Base-by-base conservation (phyloP, 2,329 filamentous ascomycete genomes). In the Verticillium longisporum region DNA sequence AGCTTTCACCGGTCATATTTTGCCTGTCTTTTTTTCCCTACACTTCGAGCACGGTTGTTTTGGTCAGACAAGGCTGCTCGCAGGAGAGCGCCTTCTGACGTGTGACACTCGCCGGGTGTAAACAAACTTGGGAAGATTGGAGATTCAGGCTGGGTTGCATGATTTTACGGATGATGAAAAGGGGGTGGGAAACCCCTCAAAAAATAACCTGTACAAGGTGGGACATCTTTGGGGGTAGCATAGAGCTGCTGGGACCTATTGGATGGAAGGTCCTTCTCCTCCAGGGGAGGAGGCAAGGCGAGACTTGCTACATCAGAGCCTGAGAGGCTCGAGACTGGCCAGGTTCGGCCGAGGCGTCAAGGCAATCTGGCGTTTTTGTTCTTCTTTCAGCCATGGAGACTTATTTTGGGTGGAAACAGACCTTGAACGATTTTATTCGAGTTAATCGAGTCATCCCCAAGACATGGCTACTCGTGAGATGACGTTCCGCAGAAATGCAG, bases 131-230 rank as follows among this genome's bases (percentile, higher is more conserved):
- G 41, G 41, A 50, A 11, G 41, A 50, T 50, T n/a, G 41, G 18
- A 21, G 41, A 50, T 7, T 11, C 6, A 18, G 41, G 18, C 41
- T 13, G 41, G 18, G n/a, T 56, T 58, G 34, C 50, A 65, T 55
- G 63, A 65, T 56, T 64, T 64, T 59, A 64, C 57, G 62, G 61
- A 62, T 64, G 37, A 64, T 62, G 62, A 64, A 56, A 59, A 18
- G 33, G 45, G 57, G 34, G 11, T 11, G 56, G 53, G 50, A 45
- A 36, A 26, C 26, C 26, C 26, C 14, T 53, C 57, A 55, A 26
- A 57, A 55, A 32, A 38, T 6, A 10, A 33, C 31, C 55, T 21
- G 55, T 33, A 55, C 54, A 33, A 37, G 55, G 32, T 56, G 14
- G n/a, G 32, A 36, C 55, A 36, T 36, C 55, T 55, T 13, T 56